These are phyloP conservation scores for Amanita rimosa DNA, from an alignment of 768 basidiomycete species.

Conservation along the genomic window DNA sequence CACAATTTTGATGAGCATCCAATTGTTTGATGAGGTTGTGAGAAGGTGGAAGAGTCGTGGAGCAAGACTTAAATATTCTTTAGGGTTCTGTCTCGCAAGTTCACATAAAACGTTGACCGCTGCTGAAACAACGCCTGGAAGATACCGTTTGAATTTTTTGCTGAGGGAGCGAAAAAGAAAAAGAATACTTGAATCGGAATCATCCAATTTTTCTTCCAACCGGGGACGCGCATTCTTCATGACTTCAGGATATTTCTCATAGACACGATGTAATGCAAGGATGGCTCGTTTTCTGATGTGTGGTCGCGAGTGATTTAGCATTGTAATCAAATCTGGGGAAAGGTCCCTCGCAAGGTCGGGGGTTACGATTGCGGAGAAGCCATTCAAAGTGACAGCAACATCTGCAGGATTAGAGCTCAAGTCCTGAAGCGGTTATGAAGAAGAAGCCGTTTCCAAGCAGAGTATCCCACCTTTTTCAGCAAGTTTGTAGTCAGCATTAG, in stretches of 20 bases:
- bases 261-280: conserved; percentile 69
- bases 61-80: conserved; percentile 75
- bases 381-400: conserved; percentile 65
- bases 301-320: conserved; percentile 84
- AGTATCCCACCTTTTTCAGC: conserved; percentile 69
- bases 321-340: conserved; percentile 69
- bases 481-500: conserved; percentile 95
- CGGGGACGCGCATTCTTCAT: conserved; percentile 52
- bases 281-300: conserved; percentile 88
- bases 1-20: conserved; percentile 99
- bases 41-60: conserved; percentile 90
- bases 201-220: conserved; percentile 72
- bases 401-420: conserved; percentile 68
- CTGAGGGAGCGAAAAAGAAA: conserved; percentile 9
- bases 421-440: conserved; percentile 43
- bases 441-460: conserved; percentile 6
- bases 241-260: conserved; percentile 76
- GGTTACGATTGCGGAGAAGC: conserved; percentile 76
- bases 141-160: background rate
- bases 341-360: conserved; percentile 88
- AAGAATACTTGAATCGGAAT: conserved; percentile 51
- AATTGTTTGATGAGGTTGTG: conserved; percentile 93
- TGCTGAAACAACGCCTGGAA: conserved; percentile 83
- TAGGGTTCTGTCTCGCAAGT: conserved; percentile 69
- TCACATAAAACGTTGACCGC: conserved; percentile 94